Conservation (phyloP, 441 rosid species). For the Corymbia calophylla region DNA sequence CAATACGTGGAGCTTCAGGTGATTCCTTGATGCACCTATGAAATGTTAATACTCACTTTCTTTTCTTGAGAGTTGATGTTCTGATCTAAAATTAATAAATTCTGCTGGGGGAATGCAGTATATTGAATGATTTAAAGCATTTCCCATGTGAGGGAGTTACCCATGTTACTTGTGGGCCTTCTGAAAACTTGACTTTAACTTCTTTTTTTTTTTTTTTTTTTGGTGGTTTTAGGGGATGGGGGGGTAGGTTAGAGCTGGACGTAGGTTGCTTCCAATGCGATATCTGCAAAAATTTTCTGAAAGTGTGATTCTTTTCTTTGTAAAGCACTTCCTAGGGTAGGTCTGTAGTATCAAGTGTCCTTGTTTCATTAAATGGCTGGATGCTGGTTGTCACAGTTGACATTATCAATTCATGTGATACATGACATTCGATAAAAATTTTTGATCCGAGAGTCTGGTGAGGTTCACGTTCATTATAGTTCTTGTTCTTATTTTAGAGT, state of each 20-base stretch:
- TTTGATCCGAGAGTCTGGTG: neutral
- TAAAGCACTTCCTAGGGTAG: neutral
- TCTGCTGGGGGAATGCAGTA: neutral
- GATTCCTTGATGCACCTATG: neutral
- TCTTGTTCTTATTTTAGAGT: neutral
- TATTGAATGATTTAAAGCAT: neutral
- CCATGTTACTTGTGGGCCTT: neutral
- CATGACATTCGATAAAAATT: neutral
- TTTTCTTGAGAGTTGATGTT: neutral
- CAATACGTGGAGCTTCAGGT: constrained; percentile 88
- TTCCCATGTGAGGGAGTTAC: neutral
- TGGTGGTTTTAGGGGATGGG: neutral
- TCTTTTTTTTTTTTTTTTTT: neutral
- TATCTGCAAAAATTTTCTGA: neutral
- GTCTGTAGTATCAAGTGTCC: neutral
- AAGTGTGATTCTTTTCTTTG: neutral
- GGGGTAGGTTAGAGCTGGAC: neutral
- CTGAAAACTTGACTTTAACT: neutral
- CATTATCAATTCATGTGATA: neutral
- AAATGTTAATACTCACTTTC: neutral
- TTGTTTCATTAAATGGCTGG: neutral
- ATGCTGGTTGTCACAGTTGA: neutral
- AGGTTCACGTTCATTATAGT: neutral
- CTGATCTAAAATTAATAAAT: neutral
- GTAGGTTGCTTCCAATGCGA: neutral